These are phyloP conservation scores for Arthrobotrys iridis DNA, from an alignment of 2,329 filamentous ascomycete genomes.

Conservation along the genomic window DNA sequence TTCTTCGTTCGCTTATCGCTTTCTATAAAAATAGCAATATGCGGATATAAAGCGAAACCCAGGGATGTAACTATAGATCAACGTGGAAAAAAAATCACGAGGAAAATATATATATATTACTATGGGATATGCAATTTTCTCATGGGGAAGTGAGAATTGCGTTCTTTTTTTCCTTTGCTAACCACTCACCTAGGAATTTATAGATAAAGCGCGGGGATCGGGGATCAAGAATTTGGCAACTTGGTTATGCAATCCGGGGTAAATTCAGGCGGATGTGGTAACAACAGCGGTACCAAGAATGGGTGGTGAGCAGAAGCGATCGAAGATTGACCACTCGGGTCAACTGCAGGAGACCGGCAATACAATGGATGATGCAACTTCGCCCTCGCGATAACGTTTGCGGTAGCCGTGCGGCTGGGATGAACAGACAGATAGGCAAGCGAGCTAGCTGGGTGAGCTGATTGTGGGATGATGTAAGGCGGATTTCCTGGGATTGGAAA, in stretches of 20 bases:
- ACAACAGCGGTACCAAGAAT: background rate
- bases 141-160: background rate
- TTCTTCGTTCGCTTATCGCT: background rate
- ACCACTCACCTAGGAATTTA: constrained; percentile 20
- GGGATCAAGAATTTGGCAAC: constrained; percentile 1
- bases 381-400: constrained; percentile 19
- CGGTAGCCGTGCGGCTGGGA: background rate
- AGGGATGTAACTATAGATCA: too few relatives aligned
- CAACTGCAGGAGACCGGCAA: constrained; percentile 5
- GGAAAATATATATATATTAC: background rate
- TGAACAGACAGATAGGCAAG: constrained; percentile 2
- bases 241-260: constrained; percentile 25
- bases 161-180: background rate
- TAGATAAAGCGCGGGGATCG: constrained; percentile 13
- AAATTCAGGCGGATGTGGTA: constrained; percentile 13
- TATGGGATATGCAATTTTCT: background rate
- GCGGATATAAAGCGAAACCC: background rate
- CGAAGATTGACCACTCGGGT: constrained; percentile 24
- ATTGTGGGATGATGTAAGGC: constrained; percentile 9
- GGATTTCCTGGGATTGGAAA: background rate
- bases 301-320: constrained; percentile 26
- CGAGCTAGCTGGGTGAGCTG: constrained; percentile 6
- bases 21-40: constrained; percentile 1
- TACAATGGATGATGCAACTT: constrained; percentile 21
- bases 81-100: background rate